Evolutionary conservation across 2,329 filamentous ascomycete species (phyloP).

Genomic region (Ophiobolus disseminans): DNA sequence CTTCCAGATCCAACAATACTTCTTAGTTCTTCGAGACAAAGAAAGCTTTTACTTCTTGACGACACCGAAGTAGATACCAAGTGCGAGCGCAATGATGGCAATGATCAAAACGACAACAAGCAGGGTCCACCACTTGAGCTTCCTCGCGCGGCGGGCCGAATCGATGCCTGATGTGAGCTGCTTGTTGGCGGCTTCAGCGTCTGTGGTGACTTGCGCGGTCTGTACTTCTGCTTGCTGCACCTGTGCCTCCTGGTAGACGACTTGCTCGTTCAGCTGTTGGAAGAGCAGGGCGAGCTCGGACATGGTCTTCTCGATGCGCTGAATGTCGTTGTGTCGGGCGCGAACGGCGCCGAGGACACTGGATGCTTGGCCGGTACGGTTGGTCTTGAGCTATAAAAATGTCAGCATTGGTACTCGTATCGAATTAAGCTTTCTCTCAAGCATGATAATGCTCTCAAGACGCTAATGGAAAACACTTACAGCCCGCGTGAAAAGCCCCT

Average conservation of each 20-base stretch:
- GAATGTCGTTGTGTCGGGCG: conserved; percentile 82
- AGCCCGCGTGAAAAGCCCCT: conserved; percentile 82
- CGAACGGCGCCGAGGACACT: conserved; percentile 79
- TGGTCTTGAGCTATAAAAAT: conserved; percentile 69
- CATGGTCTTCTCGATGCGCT: conserved; percentile 79
- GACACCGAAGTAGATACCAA: conserved; percentile 58
- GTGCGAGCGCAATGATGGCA: conserved; percentile 57
- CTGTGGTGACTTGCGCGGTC: conserved; percentile 68
- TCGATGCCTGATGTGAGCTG: conserved; percentile 73
- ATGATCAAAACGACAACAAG: conserved; percentile 61
- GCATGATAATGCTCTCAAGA: background rate
- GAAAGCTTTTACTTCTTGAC: background rate
- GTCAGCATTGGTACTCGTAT: background rate
- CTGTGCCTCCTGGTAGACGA: conserved; percentile 73
- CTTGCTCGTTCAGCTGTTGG: conserved; percentile 75
- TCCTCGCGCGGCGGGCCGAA: conserved; percentile 70
- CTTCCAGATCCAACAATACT: background rate
- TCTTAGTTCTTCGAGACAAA: background rate
- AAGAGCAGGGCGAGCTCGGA: conserved; percentile 74
- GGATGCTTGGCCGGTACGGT: conserved; percentile 75
- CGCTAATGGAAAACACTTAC: conserved; percentile 58
- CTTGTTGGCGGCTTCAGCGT: conserved; percentile 72
- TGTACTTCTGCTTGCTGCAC: conserved; percentile 69
- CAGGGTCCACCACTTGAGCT: conserved; percentile 83
- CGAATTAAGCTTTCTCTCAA: background rate